Evolutionary conservation across 2,329 filamentous ascomycete species (phyloP), one percentile per base, ranked within the genome.

Genomic region (Botrytis squamosa): DNA sequence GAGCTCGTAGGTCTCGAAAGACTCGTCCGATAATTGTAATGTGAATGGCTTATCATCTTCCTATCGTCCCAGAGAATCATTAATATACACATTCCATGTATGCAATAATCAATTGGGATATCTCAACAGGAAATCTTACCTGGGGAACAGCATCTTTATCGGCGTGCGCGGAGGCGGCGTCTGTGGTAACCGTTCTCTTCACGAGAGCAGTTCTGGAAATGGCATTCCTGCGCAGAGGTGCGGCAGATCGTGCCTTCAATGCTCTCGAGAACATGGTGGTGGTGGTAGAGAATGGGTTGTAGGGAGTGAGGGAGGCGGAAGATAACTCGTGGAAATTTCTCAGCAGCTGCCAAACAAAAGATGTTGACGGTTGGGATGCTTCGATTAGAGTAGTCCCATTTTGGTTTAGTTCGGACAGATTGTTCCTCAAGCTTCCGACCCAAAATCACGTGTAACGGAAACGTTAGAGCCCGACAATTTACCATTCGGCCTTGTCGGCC

Each of bases 1-100:
- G 83, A 99, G 90, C 88, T 98, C 94, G 87, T 98, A 99, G 74
- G 96, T 98, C 90, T 99, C 96, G 87, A 98, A 99, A 87, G 93
- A 95, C 92, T 98, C 95, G 84, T 98, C 94, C 84, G 94, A 97
- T 84, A 99, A 92, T 82, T 90, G 92, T 83, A 99, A 90, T 81
- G 92, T 90, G 87, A 99, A 98, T 78, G 91, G 90, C 88, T 97
- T 93, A 82, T 98, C 94, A 84, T 98, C 95, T 84, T 95, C 93
- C 94, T 97, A 82, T 71, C 29, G 75, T 66, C 65, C 49, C 64
- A 33, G 14, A 4, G 12, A 64, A 36, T 36, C n/a, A 66, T 57
- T 33, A 62, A 29, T 46, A 71, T 60, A 29, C 38, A 10, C 2
- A 44, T 38, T 10, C 29, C 29, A 59, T 67, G 25, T 18, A 59